These are phyloP conservation scores for Stygiomarasmius scandens DNA, from an alignment of 1,284 basidiomycete species.

Conservation along the genomic window DNA sequence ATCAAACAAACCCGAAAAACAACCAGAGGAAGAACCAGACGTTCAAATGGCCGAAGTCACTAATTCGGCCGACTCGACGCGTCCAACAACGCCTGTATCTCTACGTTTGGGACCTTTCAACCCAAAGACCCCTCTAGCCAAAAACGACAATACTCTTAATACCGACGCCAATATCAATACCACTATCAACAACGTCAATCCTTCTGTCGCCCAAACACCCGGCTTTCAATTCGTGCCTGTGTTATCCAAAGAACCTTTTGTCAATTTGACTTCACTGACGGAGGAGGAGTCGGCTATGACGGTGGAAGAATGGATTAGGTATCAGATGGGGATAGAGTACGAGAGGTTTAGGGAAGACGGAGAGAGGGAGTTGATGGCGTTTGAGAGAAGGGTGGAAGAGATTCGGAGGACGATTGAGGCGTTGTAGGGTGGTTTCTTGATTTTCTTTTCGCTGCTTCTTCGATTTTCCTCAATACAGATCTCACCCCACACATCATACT, in stretches of 20 bases:
- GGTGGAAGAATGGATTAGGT: conserved; percentile 76
- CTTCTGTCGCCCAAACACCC: conserved; percentile 13
- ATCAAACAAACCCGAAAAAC: neutral
- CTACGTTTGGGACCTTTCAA: neutral
- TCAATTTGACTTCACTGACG: conserved; percentile 45
- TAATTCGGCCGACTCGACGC: conserved; percentile 7
- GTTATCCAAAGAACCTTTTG: conserved; percentile 44
- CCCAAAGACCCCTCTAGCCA: conserved; percentile 8
- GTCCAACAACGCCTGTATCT: conserved; percentile 11
- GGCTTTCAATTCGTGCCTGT: conserved; percentile 30
- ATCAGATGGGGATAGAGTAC: conserved; percentile 67
- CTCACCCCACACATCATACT: too few relatives aligned
- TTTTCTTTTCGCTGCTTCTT: neutral
- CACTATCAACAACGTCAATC: too few relatives aligned
- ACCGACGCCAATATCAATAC: too few relatives aligned
- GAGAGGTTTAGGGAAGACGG: conserved; percentile 66
- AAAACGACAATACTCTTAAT: conserved; percentile 7
- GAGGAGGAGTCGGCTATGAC: conserved; percentile 73
- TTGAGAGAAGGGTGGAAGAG: conserved; percentile 62
- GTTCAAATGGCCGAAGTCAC: conserved; percentile 28
- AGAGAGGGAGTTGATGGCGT: conserved; percentile 57
- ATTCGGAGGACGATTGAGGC: conserved; percentile 36
- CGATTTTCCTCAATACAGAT: neutral
- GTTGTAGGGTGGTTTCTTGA: conserved; percentile 3
- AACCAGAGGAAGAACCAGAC: conserved; percentile 16